Evolutionary conservation across 148 eudicot species (phyloP), one percentile per base, ranked within the genome.

Genomic region (Vaccinium darrowii): DNA sequence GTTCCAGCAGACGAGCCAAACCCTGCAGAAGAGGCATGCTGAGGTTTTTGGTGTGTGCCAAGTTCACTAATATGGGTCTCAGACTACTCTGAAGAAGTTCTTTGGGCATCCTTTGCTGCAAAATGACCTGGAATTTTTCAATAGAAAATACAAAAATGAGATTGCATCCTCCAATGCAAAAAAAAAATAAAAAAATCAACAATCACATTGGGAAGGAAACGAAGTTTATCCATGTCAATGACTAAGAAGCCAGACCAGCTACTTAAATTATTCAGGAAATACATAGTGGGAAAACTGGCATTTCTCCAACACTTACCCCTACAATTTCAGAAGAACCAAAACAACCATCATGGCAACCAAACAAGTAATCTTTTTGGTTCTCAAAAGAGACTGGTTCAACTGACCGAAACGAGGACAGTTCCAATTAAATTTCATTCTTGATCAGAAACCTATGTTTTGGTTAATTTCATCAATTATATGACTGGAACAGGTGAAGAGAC

Each of bases 11-110:
- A 74, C 99, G 94, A 30, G 99, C 99, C 87, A 97, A 92, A 86
- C 99, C 99, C 90, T 94, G 99, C 84, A 97, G 90, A 84, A 97
- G 94, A 89, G 98, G 98, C 94, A 97, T 97, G 88, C 90, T 95
- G 84, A 97, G 96, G 88, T 95, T 97, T 88, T 91, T 95, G 57
- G 99, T 97, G 86, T 95, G 95, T 23, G 98, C 99, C 88, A 97
- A 87, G 90, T 97, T 97, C 81, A 93, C 96, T 86, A 97, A 85
- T 85, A 97, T 97, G 23, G 99, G 99, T 89, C 98, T 91, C 87
- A 97, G 94, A 90, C 99, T 95, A 84, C 94, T 94, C 88, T 95
- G 98, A 83, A 97, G 90, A 89, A 97, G 99, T 90, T 97, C 99
- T 86, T 97, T 97, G 15, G 99, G 99, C 98, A 97, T 97, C 88